Evolutionary conservation across 2,329 filamentous ascomycete genomes (phyloP).

Genomic region (Microdochium nivale): DNA sequence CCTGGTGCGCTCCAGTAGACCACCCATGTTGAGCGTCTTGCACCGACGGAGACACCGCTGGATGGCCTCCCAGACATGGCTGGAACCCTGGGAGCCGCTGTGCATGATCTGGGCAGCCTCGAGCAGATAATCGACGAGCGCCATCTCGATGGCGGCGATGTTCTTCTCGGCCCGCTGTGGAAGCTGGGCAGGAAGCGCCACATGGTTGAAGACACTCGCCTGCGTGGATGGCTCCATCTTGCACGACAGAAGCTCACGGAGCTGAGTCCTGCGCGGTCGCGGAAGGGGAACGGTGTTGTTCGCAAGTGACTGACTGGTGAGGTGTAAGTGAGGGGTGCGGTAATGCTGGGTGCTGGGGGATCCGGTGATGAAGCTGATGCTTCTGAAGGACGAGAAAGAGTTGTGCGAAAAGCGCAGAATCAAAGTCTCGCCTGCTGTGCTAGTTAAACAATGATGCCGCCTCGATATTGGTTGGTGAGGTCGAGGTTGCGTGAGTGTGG

Average conservation of each 20-base stretch:
- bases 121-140: constrained; percentile 8
- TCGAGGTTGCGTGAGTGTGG: no score
- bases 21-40: constrained; percentile 7
- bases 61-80: constrained; percentile 7
- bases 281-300: not conserved
- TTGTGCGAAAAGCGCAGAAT: no score
- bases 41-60: constrained; percentile 5
- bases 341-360: no score
- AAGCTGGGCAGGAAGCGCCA: constrained; percentile 10
- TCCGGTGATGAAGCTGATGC: no score
- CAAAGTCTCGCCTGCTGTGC: no score
- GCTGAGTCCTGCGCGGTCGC: no score
- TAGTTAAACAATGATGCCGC: no score
- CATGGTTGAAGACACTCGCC: constrained; percentile 10
- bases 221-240: constrained; percentile 3
- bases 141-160: constrained; percentile 6
- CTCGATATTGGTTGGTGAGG: no score
- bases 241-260: no score
- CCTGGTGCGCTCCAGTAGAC: constrained; percentile 10
- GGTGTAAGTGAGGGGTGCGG: no score
- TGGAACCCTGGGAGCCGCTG: constrained; percentile 1
- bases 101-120: constrained; percentile 6
- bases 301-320: no score
- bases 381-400: no score
- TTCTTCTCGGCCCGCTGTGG: constrained; percentile 8